Evolutionary conservation across 1,139 yeast genomes (phyloP), one percentile per base, ranked within the genome.

Genomic region (Keqinozyma sinolaborantium): DNA sequence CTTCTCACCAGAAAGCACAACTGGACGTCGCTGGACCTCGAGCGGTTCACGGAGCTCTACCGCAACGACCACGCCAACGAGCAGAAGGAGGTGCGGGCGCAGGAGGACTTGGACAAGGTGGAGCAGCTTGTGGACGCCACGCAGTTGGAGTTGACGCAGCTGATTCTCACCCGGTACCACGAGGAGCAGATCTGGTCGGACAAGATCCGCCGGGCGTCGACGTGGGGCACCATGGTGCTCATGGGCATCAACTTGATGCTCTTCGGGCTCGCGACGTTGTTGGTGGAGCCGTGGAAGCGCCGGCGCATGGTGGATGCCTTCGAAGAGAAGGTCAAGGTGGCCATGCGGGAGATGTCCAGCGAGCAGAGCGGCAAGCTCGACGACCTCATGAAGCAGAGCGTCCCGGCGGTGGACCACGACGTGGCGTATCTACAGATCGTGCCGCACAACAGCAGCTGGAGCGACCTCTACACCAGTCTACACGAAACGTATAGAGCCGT

Each of bases 161-260:
- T 86, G 45, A 92, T 94, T 23, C 67, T 90, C 46, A 79, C 92
- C 1, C 64, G 97, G 43, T 94, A 94, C 49, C 96, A 92, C 42
- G 98, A 94, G 51, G 99, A 94, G 50, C 98, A 94, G 58, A 80
- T 92, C 4, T 94, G 98, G 98, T 86, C 96, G 4, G 98, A 94
- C 58, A 90, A 90, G 56, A 92, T 92, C 38, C 67, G 98, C 41
- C 72, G 94, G 39, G 88, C 95, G 2, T 86, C 96, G 7, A 90
- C 98, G 0, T 94, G 96, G 95, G 98, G 97, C 1, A 92, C 99
- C 0, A 80, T 95, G 74, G 65, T 82, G 1, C 70, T 94, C 30
- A 88, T 88, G 95, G 94, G 90, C 1, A 73, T 88, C 43, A 94
- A 94, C 58, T 73, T 92, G 14, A 39, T 84, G 12, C 58, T 94